Percentiles rank a stretch among this genome's conserved stretches.
These are phyloP conservation scores for Tripterygium wilfordii DNA, from an alignment of 177 flowering plant species.

Conservation along the genomic window DNA sequence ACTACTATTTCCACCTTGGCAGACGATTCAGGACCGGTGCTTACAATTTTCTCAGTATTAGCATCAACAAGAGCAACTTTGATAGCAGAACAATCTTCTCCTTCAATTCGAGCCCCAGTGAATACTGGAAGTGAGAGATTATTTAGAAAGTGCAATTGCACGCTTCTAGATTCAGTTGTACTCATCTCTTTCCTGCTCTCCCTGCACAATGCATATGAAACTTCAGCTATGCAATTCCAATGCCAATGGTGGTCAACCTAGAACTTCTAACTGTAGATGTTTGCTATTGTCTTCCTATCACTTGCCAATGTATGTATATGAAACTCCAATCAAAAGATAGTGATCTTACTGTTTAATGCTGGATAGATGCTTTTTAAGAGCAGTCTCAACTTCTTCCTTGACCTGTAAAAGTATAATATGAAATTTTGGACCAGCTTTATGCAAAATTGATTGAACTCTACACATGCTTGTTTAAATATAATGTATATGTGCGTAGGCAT, in stretches of 20 bases:
- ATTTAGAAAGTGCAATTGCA: constrained; percentile 58
- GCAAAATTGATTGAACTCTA: too few species aligned
- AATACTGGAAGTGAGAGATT: constrained; percentile 80
- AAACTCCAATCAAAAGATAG: too few species aligned
- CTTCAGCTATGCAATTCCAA: constrained; percentile 4
- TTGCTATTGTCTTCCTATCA: too few species aligned
- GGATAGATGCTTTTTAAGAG: constrained; percentile 52
- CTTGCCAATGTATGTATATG: too few species aligned
- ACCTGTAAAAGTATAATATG: constrained; percentile 40
- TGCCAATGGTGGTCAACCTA: background rate
- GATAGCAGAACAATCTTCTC: constrained; percentile 44
- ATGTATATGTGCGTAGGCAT: too few species aligned
- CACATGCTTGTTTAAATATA: too few species aligned
- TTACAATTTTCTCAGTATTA: constrained; percentile 41
- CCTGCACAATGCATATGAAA: constrained; percentile 28
- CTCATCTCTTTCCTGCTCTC: constrained; percentile 38
- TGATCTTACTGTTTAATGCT: constrained; percentile 54
- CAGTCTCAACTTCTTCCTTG: constrained; percentile 87
- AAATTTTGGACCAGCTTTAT: too few species aligned
- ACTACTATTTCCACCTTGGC: constrained; percentile 82
- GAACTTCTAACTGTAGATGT: too few species aligned
- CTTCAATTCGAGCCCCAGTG: constrained; percentile 81
- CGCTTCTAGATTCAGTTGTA: constrained; percentile 45
- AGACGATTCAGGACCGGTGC: constrained; percentile 55
- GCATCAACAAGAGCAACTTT: constrained; percentile 57